These are phyloP conservation scores for Penicillium sp. DNA, from an alignment of 2,329 filamentous ascomycete genomes.

Conservation along the genomic window DNA sequence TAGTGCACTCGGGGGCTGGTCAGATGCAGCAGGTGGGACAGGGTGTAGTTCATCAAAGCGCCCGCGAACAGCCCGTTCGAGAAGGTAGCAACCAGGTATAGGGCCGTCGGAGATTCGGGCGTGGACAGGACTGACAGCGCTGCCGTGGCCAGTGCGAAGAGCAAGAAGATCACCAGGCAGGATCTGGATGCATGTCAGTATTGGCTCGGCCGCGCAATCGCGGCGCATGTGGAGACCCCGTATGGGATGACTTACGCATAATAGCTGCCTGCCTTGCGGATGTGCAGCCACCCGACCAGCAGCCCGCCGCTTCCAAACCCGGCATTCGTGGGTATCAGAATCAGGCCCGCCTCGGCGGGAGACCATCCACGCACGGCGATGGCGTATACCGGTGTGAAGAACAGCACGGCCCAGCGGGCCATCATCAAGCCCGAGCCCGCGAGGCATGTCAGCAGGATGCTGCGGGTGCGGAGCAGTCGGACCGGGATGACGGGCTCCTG, in stretches of 20 bases:
- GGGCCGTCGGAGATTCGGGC: slow-evolving; percentile 48
- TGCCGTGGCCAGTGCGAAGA: slow-evolving; percentile 62
- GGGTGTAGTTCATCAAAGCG: slow-evolving; percentile 72
- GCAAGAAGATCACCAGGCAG: slow-evolving; percentile 56
- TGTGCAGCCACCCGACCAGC: slow-evolving; percentile 70
- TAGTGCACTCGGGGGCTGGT: slow-evolving; percentile 66
- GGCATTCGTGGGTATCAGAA: slow-evolving; percentile 76
- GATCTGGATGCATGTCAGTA: slow-evolving; percentile 38
- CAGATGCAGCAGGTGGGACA: slow-evolving; percentile 75
- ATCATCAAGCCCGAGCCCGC: slow-evolving; percentile 76
- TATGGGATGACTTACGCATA: slow-evolving; percentile 51
- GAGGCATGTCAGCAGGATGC: slow-evolving; percentile 69
- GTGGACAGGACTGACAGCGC: slow-evolving; percentile 57
- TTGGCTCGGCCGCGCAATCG: no score
- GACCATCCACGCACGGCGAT: slow-evolving; percentile 69
- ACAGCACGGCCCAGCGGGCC: slow-evolving; percentile 74
- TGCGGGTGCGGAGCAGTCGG: slow-evolving; percentile 64
- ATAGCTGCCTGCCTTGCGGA: slow-evolving; percentile 69
- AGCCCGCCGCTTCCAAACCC: slow-evolving; percentile 75
- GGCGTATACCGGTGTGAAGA: slow-evolving; percentile 76
- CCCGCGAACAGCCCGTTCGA: slow-evolving; percentile 71
- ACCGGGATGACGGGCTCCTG: slow-evolving; percentile 73
- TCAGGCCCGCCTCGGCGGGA: slow-evolving; percentile 68
- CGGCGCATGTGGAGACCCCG: not conserved
- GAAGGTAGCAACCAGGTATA: slow-evolving; percentile 63